phyloP scores from a whole-genome alignment of 345 rosid genomes.

The Euphorbia lathyris region DNA sequence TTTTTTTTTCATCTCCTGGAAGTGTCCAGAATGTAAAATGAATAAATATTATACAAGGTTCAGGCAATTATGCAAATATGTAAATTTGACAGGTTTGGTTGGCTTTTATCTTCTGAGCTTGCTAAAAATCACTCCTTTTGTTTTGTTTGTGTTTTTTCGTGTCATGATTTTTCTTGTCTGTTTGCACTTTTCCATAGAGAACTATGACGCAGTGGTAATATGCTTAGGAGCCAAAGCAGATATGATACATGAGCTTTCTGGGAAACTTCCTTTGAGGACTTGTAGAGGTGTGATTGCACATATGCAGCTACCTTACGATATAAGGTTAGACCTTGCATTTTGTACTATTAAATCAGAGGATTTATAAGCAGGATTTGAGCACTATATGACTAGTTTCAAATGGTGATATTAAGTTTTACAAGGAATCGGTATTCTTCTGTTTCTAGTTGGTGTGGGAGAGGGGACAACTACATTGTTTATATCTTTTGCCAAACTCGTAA shows the following conservation, averaged over 20 bases:
- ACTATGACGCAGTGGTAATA: conserved; percentile 71
- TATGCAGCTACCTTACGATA: conserved; percentile 46
- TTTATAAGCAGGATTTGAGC: neutral
- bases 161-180: neutral
- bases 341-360: neutral
- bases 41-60: neutral
- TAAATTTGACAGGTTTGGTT: neutral
- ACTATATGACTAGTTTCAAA: neutral
- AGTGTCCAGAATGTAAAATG: neutral
- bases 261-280: conserved; percentile 83
- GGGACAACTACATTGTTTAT: neutral
- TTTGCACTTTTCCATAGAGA: conserved; percentile 35
- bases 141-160: neutral
- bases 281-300: conserved; percentile 84
- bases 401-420: neutral
- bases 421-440: neutral
- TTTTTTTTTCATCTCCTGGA: neutral
- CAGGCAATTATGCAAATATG: neutral
- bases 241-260: conserved; percentile 64
- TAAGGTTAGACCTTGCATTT: conserved; percentile 35
- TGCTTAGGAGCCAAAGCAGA: conserved; percentile 84
- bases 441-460: neutral
- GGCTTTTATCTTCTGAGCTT: neutral
- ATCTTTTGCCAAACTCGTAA: neutral
- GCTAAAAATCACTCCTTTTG: neutral